Conservation (phyloP, 306 rosid genomes). For the Cyamopsis tetragonoloba region DNA sequence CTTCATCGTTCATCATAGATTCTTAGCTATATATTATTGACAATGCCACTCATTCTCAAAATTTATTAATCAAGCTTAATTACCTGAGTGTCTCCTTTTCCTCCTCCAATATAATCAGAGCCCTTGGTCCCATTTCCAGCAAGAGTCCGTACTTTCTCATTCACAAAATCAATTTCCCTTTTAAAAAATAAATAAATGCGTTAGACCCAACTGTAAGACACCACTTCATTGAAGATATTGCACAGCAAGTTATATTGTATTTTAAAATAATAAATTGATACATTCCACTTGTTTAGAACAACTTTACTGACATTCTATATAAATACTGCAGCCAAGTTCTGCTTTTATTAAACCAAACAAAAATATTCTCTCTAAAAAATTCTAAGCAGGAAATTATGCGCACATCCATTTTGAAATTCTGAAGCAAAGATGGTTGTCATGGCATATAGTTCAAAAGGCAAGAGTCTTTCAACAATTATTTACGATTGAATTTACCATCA, state of each 20-base stretch:
- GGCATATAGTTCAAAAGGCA: neutral
- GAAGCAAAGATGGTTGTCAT: constrained; percentile 18
- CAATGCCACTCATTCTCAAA: constrained; percentile 21
- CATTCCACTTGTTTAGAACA: neutral
- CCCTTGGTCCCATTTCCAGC: constrained; percentile 99
- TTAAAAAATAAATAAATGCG: constrained; percentile 10
- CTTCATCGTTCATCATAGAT: constrained; percentile 4
- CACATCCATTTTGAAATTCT: neutral
- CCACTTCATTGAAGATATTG: neutral
- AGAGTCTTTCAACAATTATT: neutral
- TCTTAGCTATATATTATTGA: neutral
- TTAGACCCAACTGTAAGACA: constrained; percentile 4
- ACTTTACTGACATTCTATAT: constrained; percentile 11
- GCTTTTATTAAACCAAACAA: constrained; percentile 14
- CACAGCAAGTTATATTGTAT: neutral
- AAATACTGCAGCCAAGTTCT: constrained; percentile 1
- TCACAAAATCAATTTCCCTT: constrained; percentile 88
- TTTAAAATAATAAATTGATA: constrained; percentile 13
- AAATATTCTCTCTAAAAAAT: neutral
- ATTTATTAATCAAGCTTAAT: constrained; percentile 37
- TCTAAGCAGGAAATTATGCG: constrained; percentile 6
- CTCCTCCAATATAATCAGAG: constrained; percentile 81
- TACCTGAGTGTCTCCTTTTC: constrained; percentile 79
- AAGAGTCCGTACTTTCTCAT: constrained; percentile 74
- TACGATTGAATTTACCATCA: constrained; percentile 10